Base-by-base conservation (phyloP, 768 basidiomycete genomes). In the Lyophyllum atratum region DNA sequence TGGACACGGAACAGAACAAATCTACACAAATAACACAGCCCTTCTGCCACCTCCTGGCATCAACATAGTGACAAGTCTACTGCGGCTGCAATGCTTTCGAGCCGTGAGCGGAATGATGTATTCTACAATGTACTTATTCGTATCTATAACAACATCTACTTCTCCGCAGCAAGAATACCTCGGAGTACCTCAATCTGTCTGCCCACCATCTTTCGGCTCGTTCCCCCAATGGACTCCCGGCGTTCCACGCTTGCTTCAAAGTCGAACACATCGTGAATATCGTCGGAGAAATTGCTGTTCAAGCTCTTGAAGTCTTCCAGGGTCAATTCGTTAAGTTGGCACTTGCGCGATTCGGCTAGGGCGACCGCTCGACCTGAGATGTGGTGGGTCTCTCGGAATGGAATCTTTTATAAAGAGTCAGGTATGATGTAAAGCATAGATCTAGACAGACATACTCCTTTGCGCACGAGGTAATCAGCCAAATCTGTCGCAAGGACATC, bases 401-500 rank as follows among this genome's bases (percentile, higher is more conserved):
- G 97, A 42, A 95, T 92, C 95, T 97, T 64, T 29, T 8, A 14
- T 37, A 50, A 44, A 31, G 59, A 31, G 48, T 46, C n/a, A 47
- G 37, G 25, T 19, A 26, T 10, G 37, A 39, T 44, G 40, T 49
- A 49, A 46, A 24, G 39, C n/a, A 25, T 55, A 34, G 55, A 31
- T 26, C 48, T 21, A 43, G 57, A 4, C 19, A 39, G 15, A 81
- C 91, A 63, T 73, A 97, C 96, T 61, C 97, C 96, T 80, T 97
- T 98, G 65, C 95, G 90, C 59, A 99, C 97, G 39, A 99, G 90
- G 72, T 99, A 98, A 70, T 99, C 96, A 9, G 97, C 97, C 25
- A 99, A 76, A 67, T 99, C 97, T n/a, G 97, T 99, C 4, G 97
- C 97, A 48, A 99, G 87, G 58, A 98, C 92, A 72, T 99, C 97